Conservation (phyloP, 2,329 filamentous ascomycete genomes). For the Fusarium sp. region DNA sequence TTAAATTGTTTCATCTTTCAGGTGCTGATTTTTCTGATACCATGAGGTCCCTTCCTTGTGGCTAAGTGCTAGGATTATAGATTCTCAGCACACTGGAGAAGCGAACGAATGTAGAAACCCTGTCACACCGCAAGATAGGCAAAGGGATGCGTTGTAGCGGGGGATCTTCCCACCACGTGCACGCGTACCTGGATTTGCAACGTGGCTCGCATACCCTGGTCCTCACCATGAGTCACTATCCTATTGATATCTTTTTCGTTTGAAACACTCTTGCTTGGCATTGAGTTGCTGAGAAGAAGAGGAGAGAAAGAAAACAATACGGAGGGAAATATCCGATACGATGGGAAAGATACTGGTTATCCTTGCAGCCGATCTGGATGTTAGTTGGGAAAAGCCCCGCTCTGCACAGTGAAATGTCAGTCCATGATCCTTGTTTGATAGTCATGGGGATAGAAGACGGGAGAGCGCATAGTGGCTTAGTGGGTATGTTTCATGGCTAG, state of each 20-base stretch:
- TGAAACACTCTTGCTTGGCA: background rate
- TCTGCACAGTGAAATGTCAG: background rate
- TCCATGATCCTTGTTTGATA: background rate
- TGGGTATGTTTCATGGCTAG: background rate
- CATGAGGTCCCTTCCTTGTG: background rate
- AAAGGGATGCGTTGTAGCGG: background rate
- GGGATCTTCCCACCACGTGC: background rate
- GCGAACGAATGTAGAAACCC: background rate
- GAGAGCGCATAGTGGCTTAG: background rate
- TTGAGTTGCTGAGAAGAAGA: background rate
- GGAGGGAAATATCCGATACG: background rate
- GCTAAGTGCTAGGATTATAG: background rate
- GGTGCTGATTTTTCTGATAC: background rate
- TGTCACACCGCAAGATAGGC: conserved; percentile 2
- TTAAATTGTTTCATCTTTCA: background rate
- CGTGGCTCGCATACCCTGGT: background rate
- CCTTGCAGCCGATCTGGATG: background rate
- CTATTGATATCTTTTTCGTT: background rate
- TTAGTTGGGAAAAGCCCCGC: background rate
- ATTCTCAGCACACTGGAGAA: background rate
- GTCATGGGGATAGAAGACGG: background rate
- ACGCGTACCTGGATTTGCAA: conserved; percentile 2
- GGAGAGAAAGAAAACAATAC: background rate
- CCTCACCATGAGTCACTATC: background rate
- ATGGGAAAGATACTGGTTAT: background rate